Percentiles rank a stretch among this genome's conserved stretches.
phyloP scores from a whole-genome alignment of 2,329 filamentous ascomycete species.

The Elsinoe necatrix region DNA sequence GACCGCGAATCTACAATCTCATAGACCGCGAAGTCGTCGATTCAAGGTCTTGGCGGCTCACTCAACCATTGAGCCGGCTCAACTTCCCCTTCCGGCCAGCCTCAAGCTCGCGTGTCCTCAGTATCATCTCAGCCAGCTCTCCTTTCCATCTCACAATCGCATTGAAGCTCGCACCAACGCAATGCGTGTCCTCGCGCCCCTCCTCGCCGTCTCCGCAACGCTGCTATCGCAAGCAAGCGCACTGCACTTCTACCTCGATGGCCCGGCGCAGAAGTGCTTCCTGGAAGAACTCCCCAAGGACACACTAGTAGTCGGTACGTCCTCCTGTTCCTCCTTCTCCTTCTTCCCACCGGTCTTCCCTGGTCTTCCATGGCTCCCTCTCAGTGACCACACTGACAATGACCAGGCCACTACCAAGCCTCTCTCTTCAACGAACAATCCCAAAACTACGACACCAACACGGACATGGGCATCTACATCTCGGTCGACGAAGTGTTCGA shows the following conservation, averaged over 20 bases:
- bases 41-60: slow-evolving; percentile 13
- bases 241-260: slow-evolving; percentile 93
- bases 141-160: slow-evolving; percentile 3
- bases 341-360: no score
- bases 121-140: not conserved
- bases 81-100: not conserved
- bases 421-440: slow-evolving; percentile 71
- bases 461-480: slow-evolving; percentile 69
- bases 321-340: not conserved
- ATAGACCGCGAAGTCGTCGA: not conserved
- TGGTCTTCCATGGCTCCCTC: no score
- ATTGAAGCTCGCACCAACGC: not conserved
- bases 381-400: no score
- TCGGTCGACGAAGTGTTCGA: slow-evolving; percentile 96
- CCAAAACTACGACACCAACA: slow-evolving; percentile 61
- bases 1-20: not conserved
- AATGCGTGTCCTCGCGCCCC: slow-evolving; percentile 2
- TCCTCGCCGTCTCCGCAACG: slow-evolving; percentile 19
- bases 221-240: slow-evolving; percentile 59
- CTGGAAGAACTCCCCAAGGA: slow-evolving; percentile 97
- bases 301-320: slow-evolving; percentile 78
- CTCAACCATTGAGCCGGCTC: not conserved
- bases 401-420: slow-evolving; percentile 78
- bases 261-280: slow-evolving; percentile 82
- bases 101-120: slow-evolving; percentile 16